Evolutionary conservation across 345 rosid species (phyloP).

Genomic region (Corymbia maculata): DNA sequence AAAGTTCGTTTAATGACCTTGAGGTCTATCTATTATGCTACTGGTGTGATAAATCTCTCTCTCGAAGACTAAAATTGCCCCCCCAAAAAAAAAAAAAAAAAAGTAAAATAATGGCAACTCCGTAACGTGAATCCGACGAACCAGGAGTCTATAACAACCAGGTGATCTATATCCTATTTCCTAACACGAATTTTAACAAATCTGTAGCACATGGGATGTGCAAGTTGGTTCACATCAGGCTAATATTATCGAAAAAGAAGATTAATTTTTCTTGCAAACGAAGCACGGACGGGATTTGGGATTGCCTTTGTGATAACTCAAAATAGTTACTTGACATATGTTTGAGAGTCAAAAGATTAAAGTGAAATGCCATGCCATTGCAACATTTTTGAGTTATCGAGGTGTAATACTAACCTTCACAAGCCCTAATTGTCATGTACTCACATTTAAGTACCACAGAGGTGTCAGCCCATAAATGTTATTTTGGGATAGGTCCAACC

Average conservation of each 20-base stretch:
- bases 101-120: neutral
- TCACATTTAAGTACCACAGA: neutral
- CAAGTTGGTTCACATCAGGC: neutral
- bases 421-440: too few relatives aligned
- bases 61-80: neutral
- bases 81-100: neutral
- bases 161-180: neutral
- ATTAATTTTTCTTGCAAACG: neutral
- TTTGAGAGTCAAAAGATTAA: neutral
- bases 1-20: neutral
- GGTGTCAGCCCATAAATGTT: conserved; percentile 4
- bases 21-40: neutral
- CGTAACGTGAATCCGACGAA: neutral
- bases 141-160: neutral
- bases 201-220: neutral
- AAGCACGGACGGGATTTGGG: neutral
- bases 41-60: neutral
- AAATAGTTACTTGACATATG: neutral
- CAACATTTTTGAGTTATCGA: neutral
- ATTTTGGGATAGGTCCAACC: conserved; percentile 3
- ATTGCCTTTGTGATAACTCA: neutral
- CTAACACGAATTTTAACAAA: neutral
- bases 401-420: neutral
- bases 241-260: neutral
- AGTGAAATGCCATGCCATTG: neutral